Percentiles rank a stretch among this genome's conserved stretches.
These are phyloP conservation scores for Pichia nakasei DNA, from an alignment of 805 yeast genomes.

Conservation along the genomic window DNA sequence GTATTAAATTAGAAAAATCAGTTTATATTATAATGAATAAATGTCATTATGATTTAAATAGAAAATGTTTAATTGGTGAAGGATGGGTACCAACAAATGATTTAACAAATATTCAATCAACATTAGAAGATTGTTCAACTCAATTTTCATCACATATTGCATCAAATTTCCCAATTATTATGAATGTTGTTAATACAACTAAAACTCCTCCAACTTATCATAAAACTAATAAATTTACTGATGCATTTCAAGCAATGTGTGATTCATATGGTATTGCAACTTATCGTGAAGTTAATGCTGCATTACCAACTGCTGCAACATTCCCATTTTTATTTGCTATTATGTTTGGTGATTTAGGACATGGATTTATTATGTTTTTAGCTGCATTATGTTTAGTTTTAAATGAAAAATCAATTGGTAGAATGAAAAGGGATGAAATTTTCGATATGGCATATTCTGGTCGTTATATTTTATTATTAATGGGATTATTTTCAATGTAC, in stretches of 20 bases:
- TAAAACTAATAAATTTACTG: constrained; percentile 89
- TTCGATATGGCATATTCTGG: constrained; percentile 96
- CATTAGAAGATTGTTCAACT: constrained; percentile 33
- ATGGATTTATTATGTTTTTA: constrained; percentile 74
- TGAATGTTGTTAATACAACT: constrained; percentile 59
- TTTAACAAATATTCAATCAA: constrained; percentile 34
- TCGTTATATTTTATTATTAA: constrained; percentile 77
- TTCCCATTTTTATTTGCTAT: constrained; percentile 98
- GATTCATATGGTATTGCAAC: constrained; percentile 94
- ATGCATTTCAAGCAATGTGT: constrained; percentile 85
- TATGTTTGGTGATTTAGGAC: constrained; percentile 98
- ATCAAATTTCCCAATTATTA: constrained; percentile 26
- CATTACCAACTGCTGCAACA: constrained; percentile 86
- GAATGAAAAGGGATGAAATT: constrained; percentile 77
- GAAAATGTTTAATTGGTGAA: constrained; percentile 61
- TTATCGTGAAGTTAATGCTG: constrained; percentile 94
- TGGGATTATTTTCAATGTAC: constrained; percentile 94
- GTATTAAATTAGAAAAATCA: constrained; percentile 44
- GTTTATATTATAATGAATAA: constrained; percentile 53
- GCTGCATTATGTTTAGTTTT: constrained; percentile 65
- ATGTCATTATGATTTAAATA: constrained; percentile 58
- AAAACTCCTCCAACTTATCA: constrained; percentile 92
- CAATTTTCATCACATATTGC: constrained; percentile 14
- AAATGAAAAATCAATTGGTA: constrained; percentile 63
- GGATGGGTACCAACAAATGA: constrained; percentile 66